Evolutionary conservation across 2,329 filamentous ascomycete species (phyloP).

Genomic region (Lachnellula arida): DNA sequence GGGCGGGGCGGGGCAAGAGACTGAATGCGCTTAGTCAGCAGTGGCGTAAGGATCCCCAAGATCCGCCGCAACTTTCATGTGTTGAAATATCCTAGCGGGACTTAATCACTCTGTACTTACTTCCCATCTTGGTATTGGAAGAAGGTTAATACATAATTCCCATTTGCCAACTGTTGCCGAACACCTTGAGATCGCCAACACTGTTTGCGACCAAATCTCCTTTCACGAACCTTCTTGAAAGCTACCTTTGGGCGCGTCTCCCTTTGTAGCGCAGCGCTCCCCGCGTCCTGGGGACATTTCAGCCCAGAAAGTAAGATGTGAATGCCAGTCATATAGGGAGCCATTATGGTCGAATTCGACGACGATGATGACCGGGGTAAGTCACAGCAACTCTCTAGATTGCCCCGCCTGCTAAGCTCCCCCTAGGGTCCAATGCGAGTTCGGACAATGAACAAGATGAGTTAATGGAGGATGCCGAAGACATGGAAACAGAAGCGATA

Average conservation of each 20-base stretch:
- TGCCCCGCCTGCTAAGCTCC: constrained; percentile 5
- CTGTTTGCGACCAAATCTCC: not conserved
- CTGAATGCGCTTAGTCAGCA: too few species aligned
- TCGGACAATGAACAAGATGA: constrained; percentile 53
- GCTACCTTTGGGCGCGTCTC: not conserved
- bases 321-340: constrained; percentile 9
- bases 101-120: not conserved
- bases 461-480: constrained; percentile 47
- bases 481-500: constrained; percentile 31
- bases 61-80: too few species aligned
- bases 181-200: not conserved
- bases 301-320: constrained; percentile 7
- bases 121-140: not conserved
- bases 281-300: not conserved
- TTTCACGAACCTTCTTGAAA: not conserved
- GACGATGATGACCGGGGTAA: constrained; percentile 32
- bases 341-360: constrained; percentile 28
- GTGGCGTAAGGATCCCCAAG: too few species aligned
- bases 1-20: too few species aligned
- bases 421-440: constrained; percentile 37
- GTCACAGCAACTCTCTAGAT: not conserved
- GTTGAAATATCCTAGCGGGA: not conserved
- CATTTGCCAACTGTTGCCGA: not conserved
- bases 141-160: not conserved
- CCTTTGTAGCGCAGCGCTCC: not conserved